These are phyloP conservation scores for Urtica urens DNA, from an alignment of 306 rosid genomes.

Conservation along the genomic window DNA sequence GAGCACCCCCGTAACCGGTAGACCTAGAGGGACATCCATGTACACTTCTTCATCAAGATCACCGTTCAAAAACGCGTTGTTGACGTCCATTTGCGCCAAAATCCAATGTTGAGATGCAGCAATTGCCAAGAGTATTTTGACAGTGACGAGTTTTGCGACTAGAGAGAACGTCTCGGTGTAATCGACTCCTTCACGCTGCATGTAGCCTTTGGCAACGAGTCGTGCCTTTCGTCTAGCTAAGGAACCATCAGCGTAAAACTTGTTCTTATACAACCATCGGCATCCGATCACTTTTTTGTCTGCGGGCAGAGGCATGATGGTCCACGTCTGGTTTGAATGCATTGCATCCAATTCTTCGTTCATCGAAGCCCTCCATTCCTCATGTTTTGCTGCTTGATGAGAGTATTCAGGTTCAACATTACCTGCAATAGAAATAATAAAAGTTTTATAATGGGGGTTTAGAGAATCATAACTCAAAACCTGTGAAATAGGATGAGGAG, in stretches of 20 bases:
- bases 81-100: not conserved
- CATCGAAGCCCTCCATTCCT: not conserved
- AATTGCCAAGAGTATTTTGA: not conserved
- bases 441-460: not conserved
- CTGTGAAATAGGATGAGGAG: not conserved
- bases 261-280: not conserved
- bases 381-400: not conserved
- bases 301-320: not conserved
- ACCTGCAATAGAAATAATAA: not conserved
- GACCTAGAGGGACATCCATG: not conserved
- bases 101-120: not conserved
- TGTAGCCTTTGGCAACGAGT: not conserved
- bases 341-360: not conserved
- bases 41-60: not conserved
- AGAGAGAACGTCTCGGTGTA: conserved; percentile 5
- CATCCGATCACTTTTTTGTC: not conserved
- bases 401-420: not conserved
- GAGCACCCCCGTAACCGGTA: not conserved
- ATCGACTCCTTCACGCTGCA: not conserved
- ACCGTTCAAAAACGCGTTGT: not conserved
- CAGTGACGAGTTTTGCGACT: not conserved
- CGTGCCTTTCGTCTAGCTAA: not conserved
- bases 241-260: not conserved
- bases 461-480: not conserved
- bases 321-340: not conserved